Evolutionary conservation across 192 early-diverging fungal species (phyloP).

Genomic region (Backusella circina): DNA sequence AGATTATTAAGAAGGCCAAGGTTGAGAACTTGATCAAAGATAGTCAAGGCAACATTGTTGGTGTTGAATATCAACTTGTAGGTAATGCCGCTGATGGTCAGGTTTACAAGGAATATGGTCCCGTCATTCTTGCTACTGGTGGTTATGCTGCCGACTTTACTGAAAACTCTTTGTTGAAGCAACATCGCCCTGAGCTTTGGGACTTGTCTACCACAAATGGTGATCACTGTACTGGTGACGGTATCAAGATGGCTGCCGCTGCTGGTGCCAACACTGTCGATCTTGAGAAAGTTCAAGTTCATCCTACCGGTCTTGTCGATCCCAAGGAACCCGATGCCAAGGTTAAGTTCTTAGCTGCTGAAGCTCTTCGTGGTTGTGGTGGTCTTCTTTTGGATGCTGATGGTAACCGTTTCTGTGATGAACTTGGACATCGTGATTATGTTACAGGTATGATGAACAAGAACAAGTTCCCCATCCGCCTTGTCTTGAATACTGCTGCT

Average conservation of each 20-base stretch:
- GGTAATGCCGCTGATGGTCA: constrained; percentile 51
- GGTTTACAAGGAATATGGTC: constrained; percentile 61
- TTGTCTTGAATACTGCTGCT: constrained; percentile 80
- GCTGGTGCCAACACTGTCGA: constrained; percentile 85
- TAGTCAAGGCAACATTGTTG: constrained; percentile 62
- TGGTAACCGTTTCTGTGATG: constrained; percentile 88
- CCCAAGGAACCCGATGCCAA: constrained; percentile 84
- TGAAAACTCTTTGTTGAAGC: constrained; percentile 68
- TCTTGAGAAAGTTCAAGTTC: constrained; percentile 96
- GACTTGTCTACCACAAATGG: constrained; percentile 89
- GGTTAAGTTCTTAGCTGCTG: constrained; percentile 94
- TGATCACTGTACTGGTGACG: constrained; percentile 93
- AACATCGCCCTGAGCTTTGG: constrained; percentile 75
- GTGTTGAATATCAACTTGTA: constrained; percentile 69
- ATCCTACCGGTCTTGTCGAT: constrained; percentile 95
- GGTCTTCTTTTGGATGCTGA: constrained; percentile 78
- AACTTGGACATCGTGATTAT: constrained; percentile 91
- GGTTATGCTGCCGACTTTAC: constrained; percentile 93
- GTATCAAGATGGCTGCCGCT: constrained; percentile 81
- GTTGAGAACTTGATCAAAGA: constrained; percentile 72
- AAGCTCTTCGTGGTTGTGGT: constrained; percentile 92
- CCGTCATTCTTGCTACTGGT: constrained; percentile 90
- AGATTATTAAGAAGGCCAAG: constrained; percentile 80
- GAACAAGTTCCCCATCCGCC: constrained; percentile 80
- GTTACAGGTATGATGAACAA: constrained; percentile 89